Evolutionary conservation across 2,329 filamentous ascomycete species (phyloP), one percentile per base, ranked within the genome.

Genomic region (Aureobasidium sp.): DNA sequence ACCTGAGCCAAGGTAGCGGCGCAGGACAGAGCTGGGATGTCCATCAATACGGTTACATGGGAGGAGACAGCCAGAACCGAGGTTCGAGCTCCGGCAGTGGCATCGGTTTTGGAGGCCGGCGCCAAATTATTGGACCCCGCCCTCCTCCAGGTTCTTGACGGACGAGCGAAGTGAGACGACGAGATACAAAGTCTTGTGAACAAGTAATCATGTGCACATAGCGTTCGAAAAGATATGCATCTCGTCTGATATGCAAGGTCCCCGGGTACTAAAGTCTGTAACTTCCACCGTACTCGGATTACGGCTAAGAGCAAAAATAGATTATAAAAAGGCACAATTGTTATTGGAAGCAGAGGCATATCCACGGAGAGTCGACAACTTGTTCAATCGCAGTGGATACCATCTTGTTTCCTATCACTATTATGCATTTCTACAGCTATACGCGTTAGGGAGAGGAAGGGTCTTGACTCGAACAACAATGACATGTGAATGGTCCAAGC

Each of bases 71-170:
- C 64, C 85, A 90, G 78, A 91, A 91, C 69, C 81, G 80, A 64
- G 74, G 74, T 9, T 87, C 86, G 1, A 72, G 71, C 3, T 78
- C 84, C 64, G 86, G 86, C 2, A 88, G 87, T 63, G 78, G 78
- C 0, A 80, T 81, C 61, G 74, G 74, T 50, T 87, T 89, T 44
- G 85, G 86, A 1, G 86, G 86, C 0, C 79, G 87, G 70, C 82
- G 89, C 70, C 88, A 89, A 77, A 91, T 93, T 73, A 85, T 90
- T n/a, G 89, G 89, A 11, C 89, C 89, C 0, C 79, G 88, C 70
- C 87, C 88, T 51, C 77, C 87, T 67, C 62, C 59, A 59, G 27
- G 37, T 10, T 58, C 54, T 5, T 47, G 25, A 45, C n/a, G 11
- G 4, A 32, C 25, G 25, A 8, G 53, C 5, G 4, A n/a, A 36